These are phyloP conservation scores for Fusarium praegraminearum DNA, from an alignment of 2,329 filamentous ascomycete genomes.

Conservation along the genomic window DNA sequence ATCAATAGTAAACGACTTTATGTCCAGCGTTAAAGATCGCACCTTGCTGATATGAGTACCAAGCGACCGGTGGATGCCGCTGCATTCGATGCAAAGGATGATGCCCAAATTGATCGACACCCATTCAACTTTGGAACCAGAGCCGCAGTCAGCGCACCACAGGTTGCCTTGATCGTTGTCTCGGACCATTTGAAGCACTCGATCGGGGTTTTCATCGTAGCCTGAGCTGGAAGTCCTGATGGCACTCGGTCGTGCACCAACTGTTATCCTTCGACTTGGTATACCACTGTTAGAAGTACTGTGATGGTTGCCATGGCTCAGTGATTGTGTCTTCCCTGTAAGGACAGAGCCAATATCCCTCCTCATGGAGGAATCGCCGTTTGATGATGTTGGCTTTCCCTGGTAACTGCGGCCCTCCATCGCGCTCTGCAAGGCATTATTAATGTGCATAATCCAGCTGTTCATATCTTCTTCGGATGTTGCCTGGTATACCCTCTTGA, in stretches of 20 bases:
- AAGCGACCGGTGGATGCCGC: constrained; percentile 94
- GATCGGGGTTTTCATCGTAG: constrained; percentile 86
- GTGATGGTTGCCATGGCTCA: constrained; percentile 67
- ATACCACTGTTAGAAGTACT: constrained; percentile 62
- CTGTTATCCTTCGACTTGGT: constrained; percentile 87
- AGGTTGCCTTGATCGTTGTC: constrained; percentile 93
- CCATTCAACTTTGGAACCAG: constrained; percentile 95
- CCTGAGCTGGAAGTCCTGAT: constrained; percentile 75
- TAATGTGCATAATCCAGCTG: constrained; percentile 95
- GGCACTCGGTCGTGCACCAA: constrained; percentile 85
- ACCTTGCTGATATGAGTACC: constrained; percentile 99
- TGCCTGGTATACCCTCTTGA: constrained; percentile 95
- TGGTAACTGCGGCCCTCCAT: constrained; percentile 82
- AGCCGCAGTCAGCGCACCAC: constrained; percentile 94
- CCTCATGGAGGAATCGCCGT: constrained; percentile 69
- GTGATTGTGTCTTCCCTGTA: constrained; percentile 88
- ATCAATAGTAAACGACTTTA: constrained; percentile 95
- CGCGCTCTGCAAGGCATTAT: constrained; percentile 95
- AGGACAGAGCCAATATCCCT: constrained; percentile 93
- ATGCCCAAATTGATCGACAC: constrained; percentile 98
- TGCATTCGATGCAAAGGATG: constrained; percentile 96
- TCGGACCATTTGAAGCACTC: constrained; percentile 85
- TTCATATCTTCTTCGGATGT: constrained; percentile 99
- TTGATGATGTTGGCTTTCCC: constrained; percentile 61
- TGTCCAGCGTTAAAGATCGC: constrained; percentile 92